Base-by-base conservation (phyloP, 768 basidiomycete species). In the Boletus insuetus region DNA sequence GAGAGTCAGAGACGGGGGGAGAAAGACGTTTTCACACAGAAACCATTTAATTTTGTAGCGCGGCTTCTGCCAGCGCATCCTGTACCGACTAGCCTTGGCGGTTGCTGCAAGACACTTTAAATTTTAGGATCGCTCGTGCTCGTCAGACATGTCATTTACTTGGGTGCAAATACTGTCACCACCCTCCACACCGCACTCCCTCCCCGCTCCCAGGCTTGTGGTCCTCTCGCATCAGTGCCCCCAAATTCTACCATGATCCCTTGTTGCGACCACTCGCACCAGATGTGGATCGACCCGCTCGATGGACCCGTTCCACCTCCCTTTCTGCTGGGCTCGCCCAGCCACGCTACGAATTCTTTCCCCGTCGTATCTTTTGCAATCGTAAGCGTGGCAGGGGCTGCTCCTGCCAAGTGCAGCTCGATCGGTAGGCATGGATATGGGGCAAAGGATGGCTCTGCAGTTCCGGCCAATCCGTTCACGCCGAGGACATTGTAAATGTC, bases 301-400 rank as follows among this genome's bases (percentile, higher is more conserved):
- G 86, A 87, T 13, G 91, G 91, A 1, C 91, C 91, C 10, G 84
- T 76, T 2, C 95, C 94, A 20, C 94, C 94, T 8, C 95, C 95
- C 69, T 97, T 98, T 57, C 91, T 79, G 64, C 83, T 83, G 8
- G 95, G 95, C 71, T 98, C 95, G 11, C 94, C 94, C 43, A 97
- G 68, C 43, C 70, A 68, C 26, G 71, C 63, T 10, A 97, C 89
- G 56, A 98, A 85, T 0, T 92, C 84, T 64, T 87, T 86, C 3
- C 93, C 95, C 12, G 82, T 83, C 22, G 83, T 85, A 46, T 75
- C 75, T 31, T 68, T 68, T 8, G 65, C 68, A 9, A 91, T 66
- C 16, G 74, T 69, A 26, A 88, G 64, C 20, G 65, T 61, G 10
- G 74, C 41, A 3, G 80, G 73, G 19, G 79, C 77, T 34, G 65